These are phyloP conservation scores for Fusarium staphyleae DNA, from an alignment of 2,329 filamentous ascomycete species.

Conservation along the genomic window DNA sequence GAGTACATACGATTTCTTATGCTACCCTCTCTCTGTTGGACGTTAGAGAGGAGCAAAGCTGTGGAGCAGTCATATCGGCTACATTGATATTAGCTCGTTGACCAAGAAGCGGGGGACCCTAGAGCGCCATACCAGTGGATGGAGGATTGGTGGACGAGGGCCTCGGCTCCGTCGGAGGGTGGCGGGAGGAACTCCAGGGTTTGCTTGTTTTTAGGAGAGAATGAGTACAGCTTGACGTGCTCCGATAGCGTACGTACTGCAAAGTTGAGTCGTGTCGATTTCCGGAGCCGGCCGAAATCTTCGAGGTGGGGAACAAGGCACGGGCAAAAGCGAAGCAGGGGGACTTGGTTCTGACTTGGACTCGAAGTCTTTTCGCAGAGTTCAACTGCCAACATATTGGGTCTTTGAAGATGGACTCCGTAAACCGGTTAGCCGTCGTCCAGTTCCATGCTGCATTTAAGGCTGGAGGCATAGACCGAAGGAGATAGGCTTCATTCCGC, in stretches of 20 bases:
- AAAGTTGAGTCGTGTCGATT: conserved; percentile 26
- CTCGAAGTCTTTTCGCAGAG: background rate
- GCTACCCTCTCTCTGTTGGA: conserved; percentile 10
- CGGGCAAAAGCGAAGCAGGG: conserved; percentile 1
- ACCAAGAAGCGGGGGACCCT: conserved; percentile 35
- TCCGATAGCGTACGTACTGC: conserved; percentile 29
- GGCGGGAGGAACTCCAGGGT: conserved; percentile 40
- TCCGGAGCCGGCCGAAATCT: conserved; percentile 25
- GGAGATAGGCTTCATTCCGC: conserved; percentile 40
- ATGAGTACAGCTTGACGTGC: conserved; percentile 38
- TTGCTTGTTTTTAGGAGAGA: conserved; percentile 38
- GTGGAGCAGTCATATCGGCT: conserved; percentile 28
- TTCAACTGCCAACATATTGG: background rate
- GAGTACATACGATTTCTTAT: too few relatives aligned
- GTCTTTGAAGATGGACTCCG: conserved; percentile 12
- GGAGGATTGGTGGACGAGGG: conserved; percentile 34
- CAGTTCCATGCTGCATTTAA: conserved; percentile 41
- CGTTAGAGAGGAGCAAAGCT: conserved; percentile 21
- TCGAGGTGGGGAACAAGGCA: conserved; percentile 13
- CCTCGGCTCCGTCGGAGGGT: conserved; percentile 42
- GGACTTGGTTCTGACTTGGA: background rate
- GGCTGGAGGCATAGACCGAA: conserved; percentile 40
- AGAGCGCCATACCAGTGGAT: conserved; percentile 20
- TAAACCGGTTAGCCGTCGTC: conserved; percentile 30
- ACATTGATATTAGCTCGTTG: conserved; percentile 30